Percentiles rank a stretch among this genome's conserved stretches.
phyloP scores from a whole-genome alignment of 805 yeast genomes.

The Saturnispora sekii region DNA sequence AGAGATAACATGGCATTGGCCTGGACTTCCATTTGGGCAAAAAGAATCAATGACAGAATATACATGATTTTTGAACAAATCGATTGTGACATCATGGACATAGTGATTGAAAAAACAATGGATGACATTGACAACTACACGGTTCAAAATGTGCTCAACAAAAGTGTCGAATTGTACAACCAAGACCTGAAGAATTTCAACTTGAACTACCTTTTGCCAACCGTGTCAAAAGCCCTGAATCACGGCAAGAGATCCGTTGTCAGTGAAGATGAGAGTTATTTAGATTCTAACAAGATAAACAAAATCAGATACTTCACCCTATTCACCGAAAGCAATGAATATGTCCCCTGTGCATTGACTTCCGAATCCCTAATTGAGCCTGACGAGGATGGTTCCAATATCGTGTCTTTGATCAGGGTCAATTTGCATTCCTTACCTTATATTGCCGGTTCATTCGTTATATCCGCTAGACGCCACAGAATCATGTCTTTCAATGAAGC shows the following conservation, averaged over 20 bases:
- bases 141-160: constrained; percentile 7
- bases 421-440: constrained; percentile 74
- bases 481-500: constrained; percentile 73
- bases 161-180: constrained; percentile 16
- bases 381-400: constrained; percentile 16
- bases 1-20: constrained; percentile 57
- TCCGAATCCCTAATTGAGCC: constrained; percentile 47
- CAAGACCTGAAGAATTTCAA: constrained; percentile 10
- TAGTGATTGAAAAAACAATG: constrained; percentile 34
- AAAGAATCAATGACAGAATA: constrained; percentile 56
- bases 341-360: constrained; percentile 67
- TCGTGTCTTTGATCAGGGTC: constrained; percentile 34
- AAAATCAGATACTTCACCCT: constrained; percentile 56
- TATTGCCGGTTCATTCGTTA: constrained; percentile 75
- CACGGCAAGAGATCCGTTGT: neutral
- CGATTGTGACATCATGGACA: constrained; percentile 57
- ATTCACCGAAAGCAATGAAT: constrained; percentile 27
- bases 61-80: constrained; percentile 86
- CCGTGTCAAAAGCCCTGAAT: constrained; percentile 14
- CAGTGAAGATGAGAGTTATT: constrained; percentile 9
- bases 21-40: constrained; percentile 91
- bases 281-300: constrained; percentile 39
- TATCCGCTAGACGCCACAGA: constrained; percentile 40
- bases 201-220: constrained; percentile 17
- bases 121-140: constrained; percentile 10